phyloP scores from a whole-genome alignment of 345 rosid species.

The Brassica incana region DNA sequence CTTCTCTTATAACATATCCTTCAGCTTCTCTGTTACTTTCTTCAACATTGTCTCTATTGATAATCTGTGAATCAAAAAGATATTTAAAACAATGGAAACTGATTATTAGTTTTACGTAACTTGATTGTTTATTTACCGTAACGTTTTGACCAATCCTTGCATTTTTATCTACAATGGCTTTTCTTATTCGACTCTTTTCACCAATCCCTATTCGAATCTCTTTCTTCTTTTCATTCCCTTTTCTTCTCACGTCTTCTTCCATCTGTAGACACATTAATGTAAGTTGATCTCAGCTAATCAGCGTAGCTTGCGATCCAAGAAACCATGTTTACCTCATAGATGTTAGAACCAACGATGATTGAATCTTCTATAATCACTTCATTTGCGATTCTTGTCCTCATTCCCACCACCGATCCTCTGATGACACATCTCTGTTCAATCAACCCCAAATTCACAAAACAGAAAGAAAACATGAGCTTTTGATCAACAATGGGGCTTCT shows the following conservation, averaged over 20 bases:
- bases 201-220: constrained; percentile 67
- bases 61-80: constrained; percentile 47
- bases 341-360: constrained; percentile 72
- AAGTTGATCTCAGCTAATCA: no score
- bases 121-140: constrained; percentile 24
- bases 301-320: constrained; percentile 5
- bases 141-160: constrained; percentile 79
- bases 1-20: constrained; percentile 71
- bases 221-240: constrained; percentile 23
- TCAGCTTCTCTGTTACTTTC: constrained; percentile 60
- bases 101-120: not conserved
- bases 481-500: constrained; percentile 8
- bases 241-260: constrained; percentile 35
- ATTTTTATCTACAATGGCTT: constrained; percentile 73
- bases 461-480: not conserved
- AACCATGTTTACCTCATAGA: constrained; percentile 56
- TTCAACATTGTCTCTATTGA: constrained; percentile 64
- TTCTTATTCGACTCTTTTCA: constrained; percentile 54
- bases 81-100: not conserved
- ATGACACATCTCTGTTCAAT: constrained; percentile 70
- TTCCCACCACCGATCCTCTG: constrained; percentile 72
- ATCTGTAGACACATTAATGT: not conserved
- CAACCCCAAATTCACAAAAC: constrained; percentile 11
- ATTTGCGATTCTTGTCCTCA: constrained; percentile 68
- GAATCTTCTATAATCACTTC: constrained; percentile 69